Evolutionary conservation across 768 basidiomycete species (phyloP).

Genomic region (Psilocybe sp.): DNA sequence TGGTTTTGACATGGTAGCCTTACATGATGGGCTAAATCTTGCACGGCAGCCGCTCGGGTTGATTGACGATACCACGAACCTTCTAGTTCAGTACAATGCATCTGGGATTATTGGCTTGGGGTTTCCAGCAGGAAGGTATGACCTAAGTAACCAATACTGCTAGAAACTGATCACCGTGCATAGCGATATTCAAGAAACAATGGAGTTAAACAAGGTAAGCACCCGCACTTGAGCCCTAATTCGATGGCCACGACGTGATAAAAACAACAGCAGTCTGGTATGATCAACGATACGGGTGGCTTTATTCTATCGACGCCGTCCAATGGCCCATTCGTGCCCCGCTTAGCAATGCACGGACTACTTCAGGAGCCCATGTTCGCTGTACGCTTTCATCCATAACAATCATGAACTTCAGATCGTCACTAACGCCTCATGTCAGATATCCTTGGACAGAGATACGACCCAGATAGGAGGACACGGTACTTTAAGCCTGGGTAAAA

Average conservation of each 20-base stretch:
- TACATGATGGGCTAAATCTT: slow-evolving; percentile 49
- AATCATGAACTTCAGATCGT: neutral
- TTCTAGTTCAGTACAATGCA: slow-evolving; percentile 49
- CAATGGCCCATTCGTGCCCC: slow-evolving; percentile 44
- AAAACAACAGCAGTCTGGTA: slow-evolving; percentile 20
- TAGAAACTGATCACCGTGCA: no score
- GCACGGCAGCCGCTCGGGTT: slow-evolving; percentile 52
- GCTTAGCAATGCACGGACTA: slow-evolving; percentile 40
- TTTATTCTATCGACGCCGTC: slow-evolving; percentile 23
- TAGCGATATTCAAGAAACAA: no score
- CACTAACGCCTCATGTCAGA: slow-evolving; percentile 16
- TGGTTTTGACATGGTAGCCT: slow-evolving; percentile 47
- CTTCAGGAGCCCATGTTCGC: slow-evolving; percentile 50
- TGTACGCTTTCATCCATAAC: slow-evolving; percentile 21
- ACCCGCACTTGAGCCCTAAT: no score
- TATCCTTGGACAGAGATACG: slow-evolving; percentile 57
- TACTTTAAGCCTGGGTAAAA: slow-evolving; percentile 57
- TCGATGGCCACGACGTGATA: neutral
- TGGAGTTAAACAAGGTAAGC: no score
- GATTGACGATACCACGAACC: slow-evolving; percentile 56
- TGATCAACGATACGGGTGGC: slow-evolving; percentile 34
- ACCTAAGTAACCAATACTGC: neutral
- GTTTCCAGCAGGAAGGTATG: slow-evolving; percentile 62
- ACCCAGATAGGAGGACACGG: slow-evolving; percentile 59
- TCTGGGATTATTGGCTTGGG: slow-evolving; percentile 69